Evolutionary conservation across 108 stramenopile species (phyloP), one percentile per base, ranked within the genome.

Genomic region (Pseudonitzschia delicatissima): DNA sequence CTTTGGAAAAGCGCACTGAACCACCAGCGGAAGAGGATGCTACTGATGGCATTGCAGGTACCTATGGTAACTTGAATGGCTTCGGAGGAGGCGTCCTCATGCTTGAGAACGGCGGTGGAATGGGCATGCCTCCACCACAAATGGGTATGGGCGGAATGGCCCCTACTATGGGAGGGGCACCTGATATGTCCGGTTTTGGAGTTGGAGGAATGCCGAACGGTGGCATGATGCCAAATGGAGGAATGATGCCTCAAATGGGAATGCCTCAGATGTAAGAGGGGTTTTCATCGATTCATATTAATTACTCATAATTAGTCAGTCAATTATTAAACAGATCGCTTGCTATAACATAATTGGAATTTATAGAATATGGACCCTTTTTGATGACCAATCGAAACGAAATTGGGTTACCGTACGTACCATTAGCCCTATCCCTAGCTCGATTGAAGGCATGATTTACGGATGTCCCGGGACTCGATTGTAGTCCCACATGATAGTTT

Each of bases 1-100:
- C 61, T 7, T 74, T 99, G 70, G 98, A 99, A 45, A 87, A 92
- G 51, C 92, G 96, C 57, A 97, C 97, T 11, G 91, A 88, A 52
- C 90, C 90, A 39, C 86, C 92, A 0, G 82, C 92, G 77, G 91
- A 90, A 64, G 92, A 92, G 29, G 83, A 82, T 18, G 81, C 84
- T 13, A 84, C 87, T 64, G 79, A 93, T 63, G 78, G 66, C 25
- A 79, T 95, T 57, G 91, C 91, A 4, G 83, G 69, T 37, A 92
- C 88, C 7, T 93, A 93, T 60, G 87, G 91, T 51, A 77, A 83
- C 55, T 80, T 90, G 12, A 73, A 73, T 20, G 91, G 91, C 34
- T 88, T 88, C 69, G 84, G 84, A 47, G 88, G 85, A 47, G 53
- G 53, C 31, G 72, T 84, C 42, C 52, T 96, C 36, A 87, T 96